Conservation (phyloP, 139 green algal genomes). For the Tetratostichococcus sp. region DNA sequence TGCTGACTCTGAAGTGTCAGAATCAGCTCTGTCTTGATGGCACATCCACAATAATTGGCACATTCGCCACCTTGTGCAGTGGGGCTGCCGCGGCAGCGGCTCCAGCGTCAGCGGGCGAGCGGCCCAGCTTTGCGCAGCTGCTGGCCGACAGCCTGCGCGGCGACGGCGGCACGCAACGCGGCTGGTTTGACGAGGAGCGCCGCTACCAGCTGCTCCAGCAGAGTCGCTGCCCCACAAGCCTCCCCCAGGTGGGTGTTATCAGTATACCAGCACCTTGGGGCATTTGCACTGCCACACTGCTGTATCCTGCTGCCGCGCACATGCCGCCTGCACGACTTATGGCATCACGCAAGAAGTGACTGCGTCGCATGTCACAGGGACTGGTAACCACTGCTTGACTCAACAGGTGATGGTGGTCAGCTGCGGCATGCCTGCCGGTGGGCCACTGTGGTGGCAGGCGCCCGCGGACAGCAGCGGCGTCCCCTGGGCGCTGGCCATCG, state of each 20-base stretch:
- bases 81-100: background rate
- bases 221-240: constrained; percentile 32
- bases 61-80: too few relatives aligned
- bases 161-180: constrained; percentile 50
- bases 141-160: constrained; percentile 50
- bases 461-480: constrained; percentile 4
- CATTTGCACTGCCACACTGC: background rate
- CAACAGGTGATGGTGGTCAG: constrained; percentile 71
- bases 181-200: constrained; percentile 76
- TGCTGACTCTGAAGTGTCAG: too few relatives aligned
- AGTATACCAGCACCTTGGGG: too few relatives aligned
- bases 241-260: constrained; percentile 66
- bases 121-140: constrained; percentile 54
- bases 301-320: too few relatives aligned
- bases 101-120: background rate
- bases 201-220: constrained; percentile 73
- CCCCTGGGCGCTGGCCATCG: constrained; percentile 13
- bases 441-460: background rate
- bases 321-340: too few relatives aligned
- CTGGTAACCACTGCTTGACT: background rate
- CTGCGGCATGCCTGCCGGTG: constrained; percentile 35
- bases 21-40: too few relatives aligned
- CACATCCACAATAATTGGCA: too few relatives aligned
- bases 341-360: too few relatives aligned
- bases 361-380: constrained; percentile 5